Conservation (phyloP, 805 yeast genomes). For the Metschnikowia rubicola region DNA sequence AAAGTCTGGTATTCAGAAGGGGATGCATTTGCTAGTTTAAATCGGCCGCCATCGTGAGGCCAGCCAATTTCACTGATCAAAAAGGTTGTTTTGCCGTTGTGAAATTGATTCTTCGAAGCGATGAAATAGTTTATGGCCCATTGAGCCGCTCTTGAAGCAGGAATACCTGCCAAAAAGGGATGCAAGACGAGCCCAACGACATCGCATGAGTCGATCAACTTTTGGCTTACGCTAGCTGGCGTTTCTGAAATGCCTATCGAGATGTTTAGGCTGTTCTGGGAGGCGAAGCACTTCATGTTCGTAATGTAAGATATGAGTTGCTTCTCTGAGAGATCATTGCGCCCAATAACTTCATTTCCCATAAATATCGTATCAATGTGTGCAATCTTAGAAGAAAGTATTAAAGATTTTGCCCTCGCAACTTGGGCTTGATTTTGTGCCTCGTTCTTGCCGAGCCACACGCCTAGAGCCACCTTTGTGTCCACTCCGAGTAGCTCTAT, state of each 20-base stretch:
- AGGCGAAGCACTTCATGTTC: constrained; percentile 38
- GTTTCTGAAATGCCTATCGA: constrained; percentile 65
- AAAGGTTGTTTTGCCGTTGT: constrained; percentile 27
- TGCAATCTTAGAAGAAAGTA: constrained; percentile 40
- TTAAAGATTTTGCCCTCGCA: constrained; percentile 37
- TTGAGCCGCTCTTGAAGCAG: constrained; percentile 42
- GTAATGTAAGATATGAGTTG: constrained; percentile 41
- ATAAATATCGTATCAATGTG: constrained; percentile 51
- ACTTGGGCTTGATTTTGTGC: constrained; percentile 46
- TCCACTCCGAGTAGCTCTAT: constrained; percentile 48
- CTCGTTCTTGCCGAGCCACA: constrained; percentile 54
- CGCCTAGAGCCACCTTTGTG: constrained; percentile 57
- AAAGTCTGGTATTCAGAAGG: constrained; percentile 43
- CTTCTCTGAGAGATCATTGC: constrained; percentile 43
- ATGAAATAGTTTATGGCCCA: constrained; percentile 47
- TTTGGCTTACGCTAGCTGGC: constrained; percentile 43
- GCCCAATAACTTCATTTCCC: constrained; percentile 61
- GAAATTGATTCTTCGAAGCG: constrained; percentile 29
- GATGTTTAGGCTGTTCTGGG: constrained; percentile 31
- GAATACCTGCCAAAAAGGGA: constrained; percentile 64
- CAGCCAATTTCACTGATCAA: constrained; percentile 66
- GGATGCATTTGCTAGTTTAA: constrained; percentile 46
- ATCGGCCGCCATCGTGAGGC: constrained; percentile 63
- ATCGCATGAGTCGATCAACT: constrained; percentile 45
- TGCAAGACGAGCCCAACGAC: constrained; percentile 61